phyloP scores from a whole-genome alignment of 1,284 basidiomycete species.

The Ganoderma resinaceum region DNA sequence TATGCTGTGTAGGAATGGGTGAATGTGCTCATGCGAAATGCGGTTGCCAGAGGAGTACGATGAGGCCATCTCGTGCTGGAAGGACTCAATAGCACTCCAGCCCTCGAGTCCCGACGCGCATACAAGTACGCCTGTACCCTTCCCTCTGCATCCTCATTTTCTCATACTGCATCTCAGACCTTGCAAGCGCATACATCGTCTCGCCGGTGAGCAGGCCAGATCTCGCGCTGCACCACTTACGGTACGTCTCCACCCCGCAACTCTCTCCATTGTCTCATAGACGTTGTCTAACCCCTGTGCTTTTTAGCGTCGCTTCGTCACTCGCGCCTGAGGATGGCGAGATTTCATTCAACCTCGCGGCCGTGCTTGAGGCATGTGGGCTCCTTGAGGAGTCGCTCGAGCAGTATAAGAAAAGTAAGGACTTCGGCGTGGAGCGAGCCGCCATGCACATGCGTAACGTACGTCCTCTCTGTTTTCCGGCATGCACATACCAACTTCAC shows the following conservation, averaged over 20 bases:
- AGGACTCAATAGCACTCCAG: slow-evolving; percentile 83
- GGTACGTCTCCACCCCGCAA: slow-evolving; percentile 53
- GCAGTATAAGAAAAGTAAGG: slow-evolving; percentile 82
- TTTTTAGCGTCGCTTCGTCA: slow-evolving; percentile 78
- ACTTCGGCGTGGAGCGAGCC: slow-evolving; percentile 85
- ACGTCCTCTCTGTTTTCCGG: slow-evolving; percentile 35
- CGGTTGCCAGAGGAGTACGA: slow-evolving; percentile 78
- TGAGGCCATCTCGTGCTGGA: slow-evolving; percentile 87
- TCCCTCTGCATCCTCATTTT: slow-evolving; percentile 16
- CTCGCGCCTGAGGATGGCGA: slow-evolving; percentile 93
- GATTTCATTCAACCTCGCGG: slow-evolving; percentile 93
- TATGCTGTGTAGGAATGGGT: not conserved
- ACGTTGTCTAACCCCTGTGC: not conserved
- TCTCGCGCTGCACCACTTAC: slow-evolving; percentile 88
- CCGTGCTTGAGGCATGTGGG: slow-evolving; percentile 88
- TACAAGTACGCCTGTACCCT: slow-evolving; percentile 70
- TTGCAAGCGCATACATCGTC: slow-evolving; percentile 95
- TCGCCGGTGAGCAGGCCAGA: slow-evolving; percentile 87
- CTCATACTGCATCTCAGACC: slow-evolving; percentile 56
- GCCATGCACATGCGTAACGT: slow-evolving; percentile 89
- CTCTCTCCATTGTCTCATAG: slow-evolving; percentile 27
- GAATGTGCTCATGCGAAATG: slow-evolving; percentile 17
- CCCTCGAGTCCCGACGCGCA: slow-evolving; percentile 91
- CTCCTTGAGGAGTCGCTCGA: slow-evolving; percentile 80
- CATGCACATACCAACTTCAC: slow-evolving; percentile 16